Conservation (phyloP, 2,329 filamentous ascomycete species). For the Neofusicoccum sp. region DNA sequence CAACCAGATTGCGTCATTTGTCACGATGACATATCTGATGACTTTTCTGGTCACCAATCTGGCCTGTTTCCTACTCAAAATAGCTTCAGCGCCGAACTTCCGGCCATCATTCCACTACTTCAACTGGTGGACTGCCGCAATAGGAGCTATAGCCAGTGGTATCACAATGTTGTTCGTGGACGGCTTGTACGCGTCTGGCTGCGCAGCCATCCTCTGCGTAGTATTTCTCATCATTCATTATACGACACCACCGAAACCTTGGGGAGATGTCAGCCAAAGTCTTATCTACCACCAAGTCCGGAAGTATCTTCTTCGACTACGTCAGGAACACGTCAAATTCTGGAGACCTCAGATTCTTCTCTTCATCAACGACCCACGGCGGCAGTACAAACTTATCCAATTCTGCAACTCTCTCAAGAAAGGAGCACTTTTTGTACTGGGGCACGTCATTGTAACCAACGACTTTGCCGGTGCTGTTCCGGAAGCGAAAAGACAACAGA, state of each 20-base stretch:
- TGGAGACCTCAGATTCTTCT: slow-evolving; percentile 87
- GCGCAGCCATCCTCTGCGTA: slow-evolving; percentile 70
- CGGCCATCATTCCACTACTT: slow-evolving; percentile 87
- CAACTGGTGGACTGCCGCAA: slow-evolving; percentile 76
- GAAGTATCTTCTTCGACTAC: slow-evolving; percentile 80
- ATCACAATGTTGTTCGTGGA: slow-evolving; percentile 89
- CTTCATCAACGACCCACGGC: slow-evolving; percentile 78
- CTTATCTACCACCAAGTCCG: slow-evolving; percentile 85
- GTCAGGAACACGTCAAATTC: slow-evolving; percentile 88
- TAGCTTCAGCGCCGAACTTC: slow-evolving; percentile 86
- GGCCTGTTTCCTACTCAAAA: slow-evolving; percentile 81
- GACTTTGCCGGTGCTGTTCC: slow-evolving; percentile 77
- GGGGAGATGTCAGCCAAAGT: slow-evolving; percentile 88
- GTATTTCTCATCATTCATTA: slow-evolving; percentile 85
- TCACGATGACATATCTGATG: slow-evolving; percentile 91
- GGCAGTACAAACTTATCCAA: slow-evolving; percentile 78
- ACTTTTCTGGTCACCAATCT: slow-evolving; percentile 87
- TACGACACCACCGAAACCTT: slow-evolving; percentile 77
- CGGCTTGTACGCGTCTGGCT: slow-evolving; percentile 72
- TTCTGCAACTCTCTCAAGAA: slow-evolving; percentile 93
- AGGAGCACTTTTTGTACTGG: slow-evolving; percentile 78
- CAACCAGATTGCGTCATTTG: slow-evolving; percentile 84
- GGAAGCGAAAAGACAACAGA: slow-evolving; percentile 77
- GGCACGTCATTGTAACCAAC: slow-evolving; percentile 82
- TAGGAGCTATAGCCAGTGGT: slow-evolving; percentile 72